Evolutionary conservation across 371 early-diverging fungal species (phyloP).

Genomic region (Mortierella sp.): DNA sequence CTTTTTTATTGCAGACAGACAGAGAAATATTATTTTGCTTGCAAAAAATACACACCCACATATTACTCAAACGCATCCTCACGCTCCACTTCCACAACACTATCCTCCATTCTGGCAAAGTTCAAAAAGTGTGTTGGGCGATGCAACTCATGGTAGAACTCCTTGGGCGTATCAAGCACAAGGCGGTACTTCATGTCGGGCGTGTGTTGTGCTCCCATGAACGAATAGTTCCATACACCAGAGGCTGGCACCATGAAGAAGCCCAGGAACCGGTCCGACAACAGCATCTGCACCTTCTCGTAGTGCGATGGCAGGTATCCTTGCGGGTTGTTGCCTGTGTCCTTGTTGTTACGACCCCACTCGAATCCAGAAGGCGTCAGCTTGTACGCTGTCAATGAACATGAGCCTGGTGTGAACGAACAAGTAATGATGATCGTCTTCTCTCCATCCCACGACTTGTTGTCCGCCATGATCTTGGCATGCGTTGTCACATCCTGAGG

Average conservation of each 20-base stretch:
- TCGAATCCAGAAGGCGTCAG: slow-evolving; percentile 95
- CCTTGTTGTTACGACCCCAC: slow-evolving; percentile 91
- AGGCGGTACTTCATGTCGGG: slow-evolving; percentile 92
- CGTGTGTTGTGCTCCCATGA: slow-evolving; percentile 93
- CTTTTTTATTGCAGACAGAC: too few relatives aligned
- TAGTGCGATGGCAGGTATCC: slow-evolving; percentile 91
- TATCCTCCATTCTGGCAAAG: slow-evolving; percentile 88
- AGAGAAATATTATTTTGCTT: too few relatives aligned
- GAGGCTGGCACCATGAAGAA: slow-evolving; percentile 98
- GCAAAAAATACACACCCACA: background rate
- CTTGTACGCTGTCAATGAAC: slow-evolving; percentile 95
- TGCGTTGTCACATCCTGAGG: slow-evolving; percentile 95
- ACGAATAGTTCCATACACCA: slow-evolving; percentile 97
- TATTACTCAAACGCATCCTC: slow-evolving; percentile 79
- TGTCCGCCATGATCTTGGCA: slow-evolving; percentile 85
- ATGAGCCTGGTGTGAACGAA: slow-evolving; percentile 97
- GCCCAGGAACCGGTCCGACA: slow-evolving; percentile 95
- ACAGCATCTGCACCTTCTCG: slow-evolving; percentile 95
- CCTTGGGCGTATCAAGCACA: slow-evolving; percentile 92
- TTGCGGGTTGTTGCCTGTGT: slow-evolving; percentile 81
- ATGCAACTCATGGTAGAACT: slow-evolving; percentile 96
- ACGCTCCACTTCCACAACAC: slow-evolving; percentile 69
- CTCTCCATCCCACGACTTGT: slow-evolving; percentile 96
- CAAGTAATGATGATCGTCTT: slow-evolving; percentile 90
- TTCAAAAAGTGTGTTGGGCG: slow-evolving; percentile 96